phyloP scores from a whole-genome alignment of 805 yeast genomes.

The Wickerhamiella spandovensis region DNA sequence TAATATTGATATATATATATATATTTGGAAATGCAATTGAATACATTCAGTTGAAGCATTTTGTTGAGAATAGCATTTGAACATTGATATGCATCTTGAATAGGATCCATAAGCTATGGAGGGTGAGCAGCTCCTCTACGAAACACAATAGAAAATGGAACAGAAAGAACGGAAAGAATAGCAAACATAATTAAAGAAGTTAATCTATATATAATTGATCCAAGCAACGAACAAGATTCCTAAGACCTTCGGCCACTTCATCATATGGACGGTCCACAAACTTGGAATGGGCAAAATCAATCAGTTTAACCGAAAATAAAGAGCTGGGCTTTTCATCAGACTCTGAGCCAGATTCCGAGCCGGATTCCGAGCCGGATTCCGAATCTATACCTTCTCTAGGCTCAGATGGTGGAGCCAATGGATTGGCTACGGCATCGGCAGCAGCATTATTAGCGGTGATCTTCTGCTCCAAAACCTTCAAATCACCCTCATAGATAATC shows the following conservation, averaged over 20 bases:
- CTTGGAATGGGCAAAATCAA: conserved; percentile 86
- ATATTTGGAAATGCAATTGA: too few species aligned
- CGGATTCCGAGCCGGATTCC: conserved; percentile 20
- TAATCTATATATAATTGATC: neutral
- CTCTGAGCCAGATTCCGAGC: conserved; percentile 20
- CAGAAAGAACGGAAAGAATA: too few species aligned
- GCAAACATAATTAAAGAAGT: too few species aligned
- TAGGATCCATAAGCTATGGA: neutral
- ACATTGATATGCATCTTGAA: neutral
- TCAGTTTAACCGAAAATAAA: conserved; percentile 49
- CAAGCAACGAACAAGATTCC: conserved; percentile 16
- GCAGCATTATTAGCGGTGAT: conserved; percentile 26
- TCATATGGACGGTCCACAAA: conserved; percentile 53
- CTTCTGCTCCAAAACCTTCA: conserved; percentile 35
- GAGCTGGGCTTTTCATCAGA: conserved; percentile 15
- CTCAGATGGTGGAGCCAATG: neutral
- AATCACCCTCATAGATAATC: conserved; percentile 60
- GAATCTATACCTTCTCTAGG: neutral
- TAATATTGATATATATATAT: too few species aligned
- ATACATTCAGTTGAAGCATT: too few species aligned
- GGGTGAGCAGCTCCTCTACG: too few species aligned
- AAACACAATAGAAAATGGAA: too few species aligned
- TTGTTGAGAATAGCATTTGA: too few species aligned
- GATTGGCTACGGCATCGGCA: conserved; percentile 14
- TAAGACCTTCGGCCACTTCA: conserved; percentile 56